Conservation (phyloP, 805 yeast genomes). For the Vanderwaltozyma yarrowii region DNA sequence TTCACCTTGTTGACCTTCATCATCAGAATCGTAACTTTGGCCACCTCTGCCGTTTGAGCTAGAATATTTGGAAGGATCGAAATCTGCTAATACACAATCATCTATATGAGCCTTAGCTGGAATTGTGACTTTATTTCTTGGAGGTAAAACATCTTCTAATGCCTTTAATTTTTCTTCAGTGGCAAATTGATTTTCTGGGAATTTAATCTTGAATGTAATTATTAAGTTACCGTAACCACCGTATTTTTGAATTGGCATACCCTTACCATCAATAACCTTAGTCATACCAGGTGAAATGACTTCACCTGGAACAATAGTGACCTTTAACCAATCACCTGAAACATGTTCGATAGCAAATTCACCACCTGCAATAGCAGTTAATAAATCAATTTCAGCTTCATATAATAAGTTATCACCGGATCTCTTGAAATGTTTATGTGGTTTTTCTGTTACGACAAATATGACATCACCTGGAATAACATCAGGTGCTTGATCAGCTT, state of each 20-base stretch:
- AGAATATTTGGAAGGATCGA: constrained; percentile 53
- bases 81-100: constrained; percentile 63
- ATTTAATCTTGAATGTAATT: constrained; percentile 75
- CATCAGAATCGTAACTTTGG: constrained; percentile 41
- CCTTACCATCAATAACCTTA: constrained; percentile 82
- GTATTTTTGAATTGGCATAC: constrained; percentile 92
- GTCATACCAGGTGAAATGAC: constrained; percentile 75
- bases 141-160: constrained; percentile 70
- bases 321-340: constrained; percentile 83
- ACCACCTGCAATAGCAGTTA: constrained; percentile 97
- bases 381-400: constrained; percentile 79
- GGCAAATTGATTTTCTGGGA: constrained; percentile 72
- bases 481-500: constrained; percentile 96
- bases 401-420: constrained; percentile 78
- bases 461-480: constrained; percentile 94
- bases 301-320: constrained; percentile 81
- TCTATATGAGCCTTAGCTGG: constrained; percentile 73
- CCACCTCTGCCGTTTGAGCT: constrained; percentile 31
- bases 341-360: constrained; percentile 78
- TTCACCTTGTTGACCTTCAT: constrained; percentile 40
- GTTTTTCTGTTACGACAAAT: constrained; percentile 83
- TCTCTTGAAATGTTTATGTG: constrained; percentile 75
- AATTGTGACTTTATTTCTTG: constrained; percentile 48
- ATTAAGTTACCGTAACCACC: constrained; percentile 85
- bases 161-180: constrained; percentile 61